A percentile compares a stretch with the other conserved stretches of the same genome.
Evolutionary conservation across 1,284 basidiomycete genomes (phyloP).

Genomic region (Coniferiporia sulphurascens): DNA sequence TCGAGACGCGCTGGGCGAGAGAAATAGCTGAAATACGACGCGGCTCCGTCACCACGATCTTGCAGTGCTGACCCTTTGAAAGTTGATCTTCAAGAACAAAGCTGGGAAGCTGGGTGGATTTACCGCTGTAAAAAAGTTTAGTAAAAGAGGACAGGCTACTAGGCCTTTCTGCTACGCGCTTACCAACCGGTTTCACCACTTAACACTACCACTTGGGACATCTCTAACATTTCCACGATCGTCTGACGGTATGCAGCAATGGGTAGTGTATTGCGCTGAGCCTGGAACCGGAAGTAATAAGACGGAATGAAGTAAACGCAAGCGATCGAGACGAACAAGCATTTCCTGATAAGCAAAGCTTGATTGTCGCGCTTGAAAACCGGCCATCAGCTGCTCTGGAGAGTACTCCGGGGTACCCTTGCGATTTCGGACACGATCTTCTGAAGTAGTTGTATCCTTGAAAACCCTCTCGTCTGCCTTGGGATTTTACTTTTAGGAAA

Average conservation of each 20-base stretch:
- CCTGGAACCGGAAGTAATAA: conserved; percentile 34
- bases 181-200: conserved; percentile 98
- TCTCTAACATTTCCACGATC: conserved; percentile 71
- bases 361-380: conserved; percentile 56
- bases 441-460: not conserved
- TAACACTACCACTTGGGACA: conserved; percentile 86
- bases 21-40: conserved; percentile 97
- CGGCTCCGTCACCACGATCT: conserved; percentile 95
- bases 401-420: not conserved
- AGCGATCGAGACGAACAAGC: conserved; percentile 48
- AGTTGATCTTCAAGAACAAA: conserved; percentile 94
- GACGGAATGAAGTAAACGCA: not conserved
- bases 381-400: conserved; percentile 40
- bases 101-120: conserved; percentile 95
- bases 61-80: conserved; percentile 78
- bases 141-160: not conserved
- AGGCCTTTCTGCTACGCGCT: conserved; percentile 18
- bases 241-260: conserved; percentile 82
- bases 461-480: conserved; percentile 1
- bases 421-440: not conserved
- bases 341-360: conserved; percentile 79
- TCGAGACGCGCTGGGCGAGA: conserved; percentile 91
- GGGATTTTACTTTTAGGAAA: not conserved
- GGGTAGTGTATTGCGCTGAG: conserved; percentile 74
- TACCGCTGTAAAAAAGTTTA: conserved; percentile 58